Conservation (phyloP, 1,284 basidiomycete species). For the Tylopilus sp. region DNA sequence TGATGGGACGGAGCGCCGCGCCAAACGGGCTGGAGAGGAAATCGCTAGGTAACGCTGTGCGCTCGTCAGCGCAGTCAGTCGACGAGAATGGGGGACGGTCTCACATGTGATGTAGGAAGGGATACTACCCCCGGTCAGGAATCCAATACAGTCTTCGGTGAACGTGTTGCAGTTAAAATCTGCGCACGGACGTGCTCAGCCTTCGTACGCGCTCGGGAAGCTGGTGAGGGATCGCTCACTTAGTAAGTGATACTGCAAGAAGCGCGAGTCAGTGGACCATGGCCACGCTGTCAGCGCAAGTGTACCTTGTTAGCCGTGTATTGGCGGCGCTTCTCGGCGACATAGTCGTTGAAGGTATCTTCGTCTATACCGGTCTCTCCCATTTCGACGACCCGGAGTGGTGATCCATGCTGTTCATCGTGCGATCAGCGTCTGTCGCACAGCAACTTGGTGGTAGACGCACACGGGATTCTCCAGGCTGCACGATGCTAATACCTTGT, state of each 20-base stretch:
- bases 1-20: slow-evolving; percentile 77
- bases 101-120: slow-evolving; percentile 74
- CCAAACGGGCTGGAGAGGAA: slow-evolving; percentile 91
- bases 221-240: slow-evolving; percentile 41
- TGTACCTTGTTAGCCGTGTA: slow-evolving; percentile 83
- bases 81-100: neutral
- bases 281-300: slow-evolving; percentile 1
- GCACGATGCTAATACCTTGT: slow-evolving; percentile 66
- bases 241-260: slow-evolving; percentile 77
- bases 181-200: slow-evolving; percentile 24
- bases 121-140: slow-evolving; percentile 75
- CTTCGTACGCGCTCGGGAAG: neutral
- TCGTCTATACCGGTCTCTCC: slow-evolving; percentile 81
- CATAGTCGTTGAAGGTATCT: slow-evolving; percentile 78
- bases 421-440: neutral
- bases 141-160: slow-evolving; percentile 80
- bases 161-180: slow-evolving; percentile 91
- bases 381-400: slow-evolving; percentile 71
- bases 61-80: neutral
- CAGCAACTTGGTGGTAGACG: slow-evolving; percentile 24
- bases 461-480: slow-evolving; percentile 76
- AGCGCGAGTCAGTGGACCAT: slow-evolving; percentile 1
- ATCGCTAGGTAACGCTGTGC: slow-evolving; percentile 75
- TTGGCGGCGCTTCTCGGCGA: slow-evolving; percentile 66
- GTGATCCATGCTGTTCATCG: slow-evolving; percentile 46